phyloP scores from a whole-genome alignment of 371 early-diverging fungal genomes.

The Chytridium lagenaria region DNA sequence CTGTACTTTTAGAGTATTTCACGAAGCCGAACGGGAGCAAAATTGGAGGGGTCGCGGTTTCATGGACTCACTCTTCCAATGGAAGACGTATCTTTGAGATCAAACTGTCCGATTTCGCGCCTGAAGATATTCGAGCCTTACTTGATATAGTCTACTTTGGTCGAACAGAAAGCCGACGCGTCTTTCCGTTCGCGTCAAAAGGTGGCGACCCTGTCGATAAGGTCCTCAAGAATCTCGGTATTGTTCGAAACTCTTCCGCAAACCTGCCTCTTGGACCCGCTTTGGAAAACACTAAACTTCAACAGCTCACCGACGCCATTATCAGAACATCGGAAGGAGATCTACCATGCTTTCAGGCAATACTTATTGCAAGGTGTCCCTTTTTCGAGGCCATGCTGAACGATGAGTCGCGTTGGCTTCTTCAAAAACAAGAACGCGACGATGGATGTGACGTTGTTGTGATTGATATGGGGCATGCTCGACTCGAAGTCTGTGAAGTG shows the following conservation, averaged over 20 bases:
- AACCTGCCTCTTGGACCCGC: neutral
- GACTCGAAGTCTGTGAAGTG: slow-evolving; percentile 52
- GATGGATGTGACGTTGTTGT: slow-evolving; percentile 27
- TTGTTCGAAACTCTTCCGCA: neutral
- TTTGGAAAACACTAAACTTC: neutral
- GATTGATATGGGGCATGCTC: slow-evolving; percentile 60
- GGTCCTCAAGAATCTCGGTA: neutral
- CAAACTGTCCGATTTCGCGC: neutral
- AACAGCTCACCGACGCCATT: neutral
- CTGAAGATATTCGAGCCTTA: neutral
- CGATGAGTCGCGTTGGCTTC: slow-evolving; percentile 61
- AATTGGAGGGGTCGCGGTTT: too few relatives aligned
- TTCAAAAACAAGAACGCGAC: slow-evolving; percentile 37
- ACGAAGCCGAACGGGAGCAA: too few relatives aligned
- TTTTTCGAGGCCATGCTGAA: slow-evolving; percentile 69
- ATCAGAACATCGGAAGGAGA: slow-evolving; percentile 29
- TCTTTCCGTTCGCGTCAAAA: neutral
- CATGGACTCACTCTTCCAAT: neutral
- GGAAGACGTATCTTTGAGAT: neutral
- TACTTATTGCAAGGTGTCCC: slow-evolving; percentile 61
- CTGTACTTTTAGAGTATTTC: too few relatives aligned
- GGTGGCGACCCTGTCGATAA: neutral
- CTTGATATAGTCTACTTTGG: neutral
- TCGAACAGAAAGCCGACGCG: neutral
- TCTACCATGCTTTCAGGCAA: slow-evolving; percentile 35